These are phyloP conservation scores for Phytopythium delawarense DNA, from an alignment of 352 stramenopile genomes.

Conservation along the genomic window DNA sequence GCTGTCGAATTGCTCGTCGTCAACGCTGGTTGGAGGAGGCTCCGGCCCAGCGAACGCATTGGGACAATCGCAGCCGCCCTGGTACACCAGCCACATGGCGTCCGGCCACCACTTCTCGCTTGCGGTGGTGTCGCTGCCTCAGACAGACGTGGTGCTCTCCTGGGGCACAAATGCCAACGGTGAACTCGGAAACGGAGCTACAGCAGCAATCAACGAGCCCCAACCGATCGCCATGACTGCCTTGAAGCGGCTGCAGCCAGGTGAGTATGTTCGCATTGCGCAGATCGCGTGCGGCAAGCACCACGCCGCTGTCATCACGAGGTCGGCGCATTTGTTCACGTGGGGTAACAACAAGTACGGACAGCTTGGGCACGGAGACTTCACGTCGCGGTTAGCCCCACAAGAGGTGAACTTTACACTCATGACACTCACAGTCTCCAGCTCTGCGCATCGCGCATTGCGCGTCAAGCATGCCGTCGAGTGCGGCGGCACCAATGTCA, in stretches of 20 bases:
- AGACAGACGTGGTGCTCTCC: constrained; percentile 36
- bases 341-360: constrained; percentile 77
- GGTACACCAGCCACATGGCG: constrained; percentile 53
- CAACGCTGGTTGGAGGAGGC: background rate
- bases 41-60: constrained; percentile 2
- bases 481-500: constrained; percentile 49
- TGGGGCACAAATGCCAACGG: constrained; percentile 58
- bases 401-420: constrained; percentile 53
- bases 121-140: constrained; percentile 30
- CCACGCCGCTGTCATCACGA: constrained; percentile 59
- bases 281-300: constrained; percentile 70
- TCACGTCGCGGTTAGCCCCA: constrained; percentile 30
- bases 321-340: constrained; percentile 56
- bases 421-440: constrained; percentile 17
- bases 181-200: constrained; percentile 53
- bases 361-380: constrained; percentile 62
- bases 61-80: constrained; percentile 8
- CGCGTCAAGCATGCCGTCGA: constrained; percentile 60
- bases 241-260: constrained; percentile 20
- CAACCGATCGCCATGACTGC: constrained; percentile 28
- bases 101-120: constrained; percentile 62
- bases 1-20: constrained; percentile 7
- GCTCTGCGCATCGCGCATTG: constrained; percentile 43
- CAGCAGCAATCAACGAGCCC: constrained; percentile 27
- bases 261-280: constrained; percentile 36